Evolutionary conservation across 331 rosid genomes (phyloP).

Genomic region (Rhamnella rubrinervis): DNA sequence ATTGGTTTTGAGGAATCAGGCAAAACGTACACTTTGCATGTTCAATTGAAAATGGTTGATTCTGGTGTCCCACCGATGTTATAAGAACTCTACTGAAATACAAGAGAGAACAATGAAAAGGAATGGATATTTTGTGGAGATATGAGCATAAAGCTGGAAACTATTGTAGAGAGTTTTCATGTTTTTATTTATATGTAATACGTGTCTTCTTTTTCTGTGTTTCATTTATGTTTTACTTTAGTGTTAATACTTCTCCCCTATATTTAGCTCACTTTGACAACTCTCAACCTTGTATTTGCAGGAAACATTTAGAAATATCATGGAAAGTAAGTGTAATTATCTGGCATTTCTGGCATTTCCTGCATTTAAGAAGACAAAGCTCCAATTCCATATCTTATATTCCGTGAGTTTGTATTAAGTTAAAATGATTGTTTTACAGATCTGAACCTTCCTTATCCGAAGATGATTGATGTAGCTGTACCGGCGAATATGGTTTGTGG

Average conservation of each 20-base stretch:
- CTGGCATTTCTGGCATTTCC: background rate
- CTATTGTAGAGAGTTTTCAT: background rate
- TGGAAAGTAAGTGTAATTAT: conserved; percentile 67
- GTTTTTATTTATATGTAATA: background rate
- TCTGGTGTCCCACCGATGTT: background rate
- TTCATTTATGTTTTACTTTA: background rate
- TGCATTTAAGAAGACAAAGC: background rate
- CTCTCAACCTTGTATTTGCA: conserved; percentile 40
- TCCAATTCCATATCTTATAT: background rate
- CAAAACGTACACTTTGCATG: background rate
- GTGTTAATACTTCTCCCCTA: background rate
- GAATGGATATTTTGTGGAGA: background rate
- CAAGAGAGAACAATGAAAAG: background rate
- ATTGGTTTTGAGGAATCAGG: background rate
- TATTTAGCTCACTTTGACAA: background rate
- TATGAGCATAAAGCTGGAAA: background rate
- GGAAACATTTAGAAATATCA: conserved; percentile 77
- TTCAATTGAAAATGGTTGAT: background rate
- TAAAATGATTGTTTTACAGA: conserved; percentile 37
- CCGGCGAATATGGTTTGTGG: conserved; percentile 92
- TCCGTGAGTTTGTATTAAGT: background rate
- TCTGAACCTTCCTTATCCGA: conserved; percentile 85
- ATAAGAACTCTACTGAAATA: background rate
- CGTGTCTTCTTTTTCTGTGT: background rate
- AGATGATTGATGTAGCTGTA: conserved; percentile 87